phyloP scores from a whole-genome alignment of 371 early-diverging fungal species.

The Mortierella sp. region DNA sequence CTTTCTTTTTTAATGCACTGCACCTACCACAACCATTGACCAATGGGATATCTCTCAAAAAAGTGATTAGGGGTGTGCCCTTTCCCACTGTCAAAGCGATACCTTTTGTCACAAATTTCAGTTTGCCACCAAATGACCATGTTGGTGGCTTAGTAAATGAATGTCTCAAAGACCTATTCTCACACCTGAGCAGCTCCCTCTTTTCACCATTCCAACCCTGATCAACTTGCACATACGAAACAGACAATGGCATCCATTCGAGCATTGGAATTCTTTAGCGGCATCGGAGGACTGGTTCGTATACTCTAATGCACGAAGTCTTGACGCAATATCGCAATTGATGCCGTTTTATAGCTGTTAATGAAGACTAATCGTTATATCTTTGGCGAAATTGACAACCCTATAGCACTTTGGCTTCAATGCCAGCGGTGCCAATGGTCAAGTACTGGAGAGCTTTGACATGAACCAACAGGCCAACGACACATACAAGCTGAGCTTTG shows the following conservation, averaged over 20 bases:
- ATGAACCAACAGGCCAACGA: constrained; percentile 81
- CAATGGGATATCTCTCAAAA: not conserved
- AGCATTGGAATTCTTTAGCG: constrained; percentile 83
- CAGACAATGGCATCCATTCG: constrained; percentile 51
- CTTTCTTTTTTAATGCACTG: not conserved
- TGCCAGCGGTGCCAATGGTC: constrained; percentile 62
- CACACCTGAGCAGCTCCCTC: not conserved
- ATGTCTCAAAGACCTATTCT: not conserved
- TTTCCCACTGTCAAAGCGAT: not conserved
- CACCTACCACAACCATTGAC: not conserved
- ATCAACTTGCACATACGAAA: not conserved
- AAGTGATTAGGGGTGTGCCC: not conserved
- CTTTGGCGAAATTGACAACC: too few relatives aligned
- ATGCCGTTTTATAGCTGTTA: too few relatives aligned
- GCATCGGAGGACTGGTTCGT: constrained; percentile 79
- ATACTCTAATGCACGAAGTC: not conserved
- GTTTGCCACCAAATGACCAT: not conserved
- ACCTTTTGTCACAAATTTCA: not conserved
- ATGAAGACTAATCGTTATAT: too few relatives aligned
- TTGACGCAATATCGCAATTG: not conserved
- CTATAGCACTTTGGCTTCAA: constrained; percentile 76
- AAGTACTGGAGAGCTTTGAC: constrained; percentile 75
- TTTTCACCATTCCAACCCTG: not conserved
- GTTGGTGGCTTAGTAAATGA: not conserved
- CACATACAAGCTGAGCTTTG: constrained; percentile 76